Percentiles rank a stretch among this genome's conserved stretches.
These are phyloP conservation scores for Mucor saturninus DNA, from an alignment of 371 early-diverging fungal genomes.

Conservation along the genomic window DNA sequence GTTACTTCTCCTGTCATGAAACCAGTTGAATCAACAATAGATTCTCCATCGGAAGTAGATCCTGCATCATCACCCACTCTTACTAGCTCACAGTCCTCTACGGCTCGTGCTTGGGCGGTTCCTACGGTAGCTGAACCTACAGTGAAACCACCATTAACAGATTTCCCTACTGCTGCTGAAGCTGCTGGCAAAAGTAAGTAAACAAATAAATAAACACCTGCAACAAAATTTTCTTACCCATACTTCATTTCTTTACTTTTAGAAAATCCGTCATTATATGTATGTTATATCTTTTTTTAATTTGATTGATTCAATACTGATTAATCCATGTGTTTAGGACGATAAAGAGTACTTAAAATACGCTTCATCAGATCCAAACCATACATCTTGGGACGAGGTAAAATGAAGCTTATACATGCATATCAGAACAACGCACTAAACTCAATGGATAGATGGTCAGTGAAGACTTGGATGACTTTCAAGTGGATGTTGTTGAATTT, in stretches of 20 bases:
- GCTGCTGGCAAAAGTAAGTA: slow-evolving; percentile 19
- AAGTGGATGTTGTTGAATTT: slow-evolving; percentile 33
- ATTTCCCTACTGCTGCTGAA: slow-evolving; percentile 41
- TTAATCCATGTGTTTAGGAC: slow-evolving; percentile 15
- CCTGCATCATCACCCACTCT: slow-evolving; percentile 32
- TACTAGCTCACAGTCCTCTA: slow-evolving; percentile 8
- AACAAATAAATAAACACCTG: not conserved
- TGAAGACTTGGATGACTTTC: slow-evolving; percentile 35
- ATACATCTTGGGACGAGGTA: slow-evolving; percentile 48
- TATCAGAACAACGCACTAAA: not conserved
- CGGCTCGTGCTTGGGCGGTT: slow-evolving; percentile 33
- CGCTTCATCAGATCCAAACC: slow-evolving; percentile 26
- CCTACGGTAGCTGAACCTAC: slow-evolving; percentile 14
- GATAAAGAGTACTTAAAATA: slow-evolving; percentile 26
- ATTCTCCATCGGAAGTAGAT: slow-evolving; percentile 11
- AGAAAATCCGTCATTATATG: slow-evolving; percentile 18
- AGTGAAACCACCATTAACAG: slow-evolving; percentile 11
- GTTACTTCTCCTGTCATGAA: slow-evolving; percentile 4
- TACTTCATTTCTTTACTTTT: not conserved
- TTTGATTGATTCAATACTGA: not conserved
- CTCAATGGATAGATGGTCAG: slow-evolving; percentile 28
- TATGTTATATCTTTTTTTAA: slow-evolving; percentile 6
- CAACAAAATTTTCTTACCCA: slow-evolving; percentile 8
- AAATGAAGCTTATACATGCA: not conserved
- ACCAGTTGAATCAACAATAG: slow-evolving; percentile 2